Evolutionary conservation across 148 eudicot species (phyloP), one percentile per base, ranked within the genome.

Genomic region (Amaranthus cruentus): DNA sequence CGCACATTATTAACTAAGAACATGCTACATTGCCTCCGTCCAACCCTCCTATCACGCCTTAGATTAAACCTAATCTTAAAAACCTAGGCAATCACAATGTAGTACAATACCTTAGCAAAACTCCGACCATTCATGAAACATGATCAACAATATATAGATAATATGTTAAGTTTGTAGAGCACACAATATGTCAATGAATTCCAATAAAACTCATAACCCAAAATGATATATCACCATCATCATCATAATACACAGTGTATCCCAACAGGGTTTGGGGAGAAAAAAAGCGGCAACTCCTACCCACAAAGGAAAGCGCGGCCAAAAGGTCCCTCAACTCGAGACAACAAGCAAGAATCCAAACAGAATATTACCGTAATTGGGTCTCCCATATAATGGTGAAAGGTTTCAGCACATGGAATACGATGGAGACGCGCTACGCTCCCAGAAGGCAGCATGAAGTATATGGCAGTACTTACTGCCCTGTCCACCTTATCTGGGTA

Each of bases 381-480:
- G 48, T 91, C 97, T 79, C 97, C 97, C 78, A 82, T 21, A 76
- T 91, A 89, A 77, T 87, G 81, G 57, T 91, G 88, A 89, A 92
- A 91, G 77, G 89, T 84, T 77, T 91, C 97, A 66, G 97, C 88
- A 77, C 89, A 86, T 14, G 97, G 93, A 76, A 91, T 91, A n/a
- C 90, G 88, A 74, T 91, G 97, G 43, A 91, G 86, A 68, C 70
- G 83, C 18, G 97, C 88, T 59, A 86, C 85, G 67, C 90, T 84
- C 63, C 97, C 97, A 48, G 93, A 86, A 65, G 93, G 91, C 70
- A 91, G 70, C 76, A 91, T 74, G 82, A 91, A 91, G 87, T 89
- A 91, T 69, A 87, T 91, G 78, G 81, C 72, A 43, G 97, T 86
- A 77, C 97, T 91, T 47, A 91, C 71, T 12, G 90, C 88, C 49